phyloP scores from a whole-genome alignment of 306 rosid species.

The Ochetophila trinervis region DNA sequence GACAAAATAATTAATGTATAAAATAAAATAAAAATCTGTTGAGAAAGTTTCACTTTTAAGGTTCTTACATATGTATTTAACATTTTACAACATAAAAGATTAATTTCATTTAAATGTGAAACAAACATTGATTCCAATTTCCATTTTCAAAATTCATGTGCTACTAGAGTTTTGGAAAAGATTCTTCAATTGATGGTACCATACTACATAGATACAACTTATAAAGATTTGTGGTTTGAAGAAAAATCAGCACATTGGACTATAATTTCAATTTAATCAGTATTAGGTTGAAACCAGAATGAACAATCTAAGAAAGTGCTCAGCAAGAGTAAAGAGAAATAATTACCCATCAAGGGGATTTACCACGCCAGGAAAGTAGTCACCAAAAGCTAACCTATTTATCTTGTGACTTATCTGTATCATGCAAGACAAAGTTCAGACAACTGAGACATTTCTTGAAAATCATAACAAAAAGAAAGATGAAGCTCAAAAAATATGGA shows the following conservation, averaged over 20 bases:
- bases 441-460: constrained; percentile 1
- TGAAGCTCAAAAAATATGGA: constrained; percentile 14
- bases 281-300: neutral
- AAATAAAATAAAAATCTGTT: neutral
- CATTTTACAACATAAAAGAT: too few species aligned
- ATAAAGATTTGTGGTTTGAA: too few species aligned
- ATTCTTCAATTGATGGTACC: too few species aligned
- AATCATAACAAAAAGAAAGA: neutral
- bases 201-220: too few species aligned
- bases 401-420: constrained; percentile 83
- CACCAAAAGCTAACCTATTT: constrained; percentile 78
- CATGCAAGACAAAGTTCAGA: constrained; percentile 32
- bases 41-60: neutral
- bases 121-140: too few species aligned
- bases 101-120: too few species aligned
- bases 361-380: constrained; percentile 66
- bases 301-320: constrained; percentile 8
- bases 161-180: too few species aligned
- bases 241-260: too few species aligned
- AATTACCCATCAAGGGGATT: constrained; percentile 96
- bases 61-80: too few species aligned
- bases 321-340: constrained; percentile 25
- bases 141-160: too few species aligned
- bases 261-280: neutral
- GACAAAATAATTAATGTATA: neutral